Evolutionary conservation across 108 stramenopile species (phyloP).

Genomic region (Skeletonema potamos): DNA sequence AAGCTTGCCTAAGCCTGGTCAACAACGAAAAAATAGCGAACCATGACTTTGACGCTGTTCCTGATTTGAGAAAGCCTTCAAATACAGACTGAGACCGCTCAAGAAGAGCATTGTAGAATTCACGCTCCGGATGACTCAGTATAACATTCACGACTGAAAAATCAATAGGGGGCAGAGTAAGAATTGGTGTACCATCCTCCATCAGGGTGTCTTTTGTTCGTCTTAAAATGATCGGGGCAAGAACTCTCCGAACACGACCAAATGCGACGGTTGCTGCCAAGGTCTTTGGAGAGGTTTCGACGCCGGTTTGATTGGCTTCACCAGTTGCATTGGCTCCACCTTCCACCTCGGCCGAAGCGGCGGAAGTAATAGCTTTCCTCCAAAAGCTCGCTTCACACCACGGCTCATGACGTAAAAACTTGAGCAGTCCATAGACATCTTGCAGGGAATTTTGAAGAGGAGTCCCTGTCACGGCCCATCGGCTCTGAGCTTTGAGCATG

Average conservation of each 20-base stretch:
- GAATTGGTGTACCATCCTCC: conserved; percentile 71
- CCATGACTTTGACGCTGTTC: conserved; percentile 78
- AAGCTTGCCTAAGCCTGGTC: conserved; percentile 76
- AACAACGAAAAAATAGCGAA: conserved; percentile 81
- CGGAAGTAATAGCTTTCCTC: conserved; percentile 65
- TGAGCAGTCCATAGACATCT: conserved; percentile 76
- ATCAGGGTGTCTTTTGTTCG: conserved; percentile 77
- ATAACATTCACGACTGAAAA: conserved; percentile 60
- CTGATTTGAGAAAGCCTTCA: conserved; percentile 67
- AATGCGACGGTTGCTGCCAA: conserved; percentile 43
- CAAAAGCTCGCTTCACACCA: conserved; percentile 78
- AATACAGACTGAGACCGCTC: conserved; percentile 68
- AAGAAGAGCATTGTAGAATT: conserved; percentile 81
- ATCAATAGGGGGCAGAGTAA: conserved; percentile 76
- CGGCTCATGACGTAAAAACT: conserved; percentile 82
- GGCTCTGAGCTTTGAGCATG: conserved; percentile 53
- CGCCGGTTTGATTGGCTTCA: conserved; percentile 4
- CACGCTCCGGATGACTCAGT: conserved; percentile 64
- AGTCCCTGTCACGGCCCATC: conserved; percentile 87
- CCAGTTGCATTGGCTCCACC: conserved; percentile 12
- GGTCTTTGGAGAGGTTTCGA: not conserved
- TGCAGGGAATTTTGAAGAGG: conserved; percentile 83
- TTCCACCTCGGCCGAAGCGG: conserved; percentile 9
- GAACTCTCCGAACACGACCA: conserved; percentile 66
- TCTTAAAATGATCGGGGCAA: conserved; percentile 74